Base-by-base conservation (phyloP, 164 flowering plant species). In the Annona squamosa region DNA sequence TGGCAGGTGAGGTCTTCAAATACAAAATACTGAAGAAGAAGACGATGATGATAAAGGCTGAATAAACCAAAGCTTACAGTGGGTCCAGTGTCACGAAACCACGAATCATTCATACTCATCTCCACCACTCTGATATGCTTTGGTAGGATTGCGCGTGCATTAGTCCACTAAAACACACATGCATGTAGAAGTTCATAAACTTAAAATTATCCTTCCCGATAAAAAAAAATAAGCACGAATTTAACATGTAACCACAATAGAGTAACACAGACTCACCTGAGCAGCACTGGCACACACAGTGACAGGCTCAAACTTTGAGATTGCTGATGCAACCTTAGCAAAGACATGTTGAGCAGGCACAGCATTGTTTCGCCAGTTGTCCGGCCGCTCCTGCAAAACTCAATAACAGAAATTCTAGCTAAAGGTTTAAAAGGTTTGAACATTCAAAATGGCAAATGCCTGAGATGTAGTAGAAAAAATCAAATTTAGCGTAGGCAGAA, bases 61-160 rank as follows among this genome's bases (percentile, higher is more conserved):
- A 42, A 63, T 4, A 42, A 47, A 17, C 69, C 71, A 73, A 79
- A 74, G 63, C 97, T 89, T 82, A 94, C 98, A 76, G 94, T 94
- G 68, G 99, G 98, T 41, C 95, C 99, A 72, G 83, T 82, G 75
- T 94, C 99, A 71, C 99, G 94, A 76, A 94, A 88, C 99, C 98
- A 92, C 42, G 95, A 84, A 83, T 92, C 99, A 71, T 92, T 89
- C 93, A 86, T 82, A 73, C 95, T 91, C 94, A 92, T 88, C 82
- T 92, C 97, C 56, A 92, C 70, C 68, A 92, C 93, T 82, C 97
- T 86, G 70, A 94, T 72, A 67, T 86, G 73, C 72, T 78, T 67
- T 3, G 98, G 98, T 47, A 94, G 74, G 77, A 73, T 82, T 68
- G 72, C 77, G 41, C 98, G 87, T 62, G 99, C 99, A 79, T 87